A percentile compares a stretch with the other conserved stretches of the same genome.
Evolutionary conservation across 495 filamentous ascomycete species (phyloP).

Genomic region (Neurospora tetrasperma): DNA sequence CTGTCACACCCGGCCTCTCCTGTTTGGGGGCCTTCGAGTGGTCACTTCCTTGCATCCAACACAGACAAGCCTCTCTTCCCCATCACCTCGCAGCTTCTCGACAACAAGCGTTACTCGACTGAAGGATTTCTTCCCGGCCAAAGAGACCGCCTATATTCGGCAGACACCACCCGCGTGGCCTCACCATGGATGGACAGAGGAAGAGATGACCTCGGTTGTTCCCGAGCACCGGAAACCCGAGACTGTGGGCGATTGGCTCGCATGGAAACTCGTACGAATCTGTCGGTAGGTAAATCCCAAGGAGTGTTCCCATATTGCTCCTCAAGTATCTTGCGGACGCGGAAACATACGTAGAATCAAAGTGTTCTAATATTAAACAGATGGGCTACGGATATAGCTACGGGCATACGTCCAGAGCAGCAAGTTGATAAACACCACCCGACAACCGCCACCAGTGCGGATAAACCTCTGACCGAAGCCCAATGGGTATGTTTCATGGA

Average conservation of each 20-base stretch:
- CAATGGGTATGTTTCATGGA: constrained; percentile 30
- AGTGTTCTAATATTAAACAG: constrained; percentile 10
- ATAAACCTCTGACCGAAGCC: constrained; percentile 35
- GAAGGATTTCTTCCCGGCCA: constrained; percentile 37
- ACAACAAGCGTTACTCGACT: constrained; percentile 29
- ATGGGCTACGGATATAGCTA: constrained; percentile 38
- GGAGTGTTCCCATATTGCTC: background rate
- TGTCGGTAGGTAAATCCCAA: constrained; percentile 14
- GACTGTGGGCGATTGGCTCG: constrained; percentile 32
- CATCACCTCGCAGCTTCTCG: constrained; percentile 26
- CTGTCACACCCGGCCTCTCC: constrained; percentile 6
- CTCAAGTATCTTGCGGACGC: background rate
- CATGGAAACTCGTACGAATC: constrained; percentile 34
- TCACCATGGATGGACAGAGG: constrained; percentile 50
- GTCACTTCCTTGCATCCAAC: constrained; percentile 3
- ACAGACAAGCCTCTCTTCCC: background rate
- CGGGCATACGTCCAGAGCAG: constrained; percentile 33
- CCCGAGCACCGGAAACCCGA: constrained; percentile 28
- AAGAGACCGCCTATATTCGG: constrained; percentile 36
- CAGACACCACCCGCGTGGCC: constrained; percentile 52
- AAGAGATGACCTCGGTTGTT: constrained; percentile 35
- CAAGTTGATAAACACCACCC: constrained; percentile 37
- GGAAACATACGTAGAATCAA: background rate
- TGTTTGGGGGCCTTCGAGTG: constrained; percentile 16
- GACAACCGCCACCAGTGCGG: constrained; percentile 31